These are phyloP conservation scores for Fusarium stilboides DNA, from an alignment of 2,329 filamentous ascomycete genomes.

Conservation along the genomic window DNA sequence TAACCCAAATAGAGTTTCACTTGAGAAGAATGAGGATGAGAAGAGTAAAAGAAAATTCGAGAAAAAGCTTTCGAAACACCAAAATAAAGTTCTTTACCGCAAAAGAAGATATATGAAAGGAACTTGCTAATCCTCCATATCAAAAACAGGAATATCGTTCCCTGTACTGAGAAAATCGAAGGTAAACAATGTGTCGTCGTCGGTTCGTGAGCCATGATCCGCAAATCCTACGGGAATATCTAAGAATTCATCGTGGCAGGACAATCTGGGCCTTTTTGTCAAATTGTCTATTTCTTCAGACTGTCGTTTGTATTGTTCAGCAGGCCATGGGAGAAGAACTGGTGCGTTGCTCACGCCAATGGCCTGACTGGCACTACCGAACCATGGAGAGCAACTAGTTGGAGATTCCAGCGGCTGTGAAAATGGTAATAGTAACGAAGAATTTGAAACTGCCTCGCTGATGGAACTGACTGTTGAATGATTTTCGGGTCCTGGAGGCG, in stretches of 20 bases:
- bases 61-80: not conserved
- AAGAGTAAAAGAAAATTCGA: not conserved
- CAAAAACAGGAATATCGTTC: conserved; percentile 47
- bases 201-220: conserved; percentile 36
- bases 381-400: conserved; percentile 33
- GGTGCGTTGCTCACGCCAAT: conserved; percentile 4
- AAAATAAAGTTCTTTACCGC: not conserved
- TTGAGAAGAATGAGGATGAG: not conserved
- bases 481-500: conserved; percentile 41
- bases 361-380: conserved; percentile 6
- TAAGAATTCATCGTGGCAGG: conserved; percentile 44
- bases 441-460: conserved; percentile 22
- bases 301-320: conserved; percentile 43
- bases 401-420: conserved; percentile 40
- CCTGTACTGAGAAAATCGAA: conserved; percentile 45
- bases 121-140: conserved; percentile 39
- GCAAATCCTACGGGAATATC: conserved; percentile 42
- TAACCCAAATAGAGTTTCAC: not conserved
- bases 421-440: conserved; percentile 42
- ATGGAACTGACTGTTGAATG: conserved; percentile 32
- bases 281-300: conserved; percentile 27
- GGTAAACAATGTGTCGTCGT: conserved; percentile 46
- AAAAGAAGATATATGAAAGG: not conserved
- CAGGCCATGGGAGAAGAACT: conserved; percentile 34
- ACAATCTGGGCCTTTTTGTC: conserved; percentile 41